Base-by-base conservation (phyloP, 257 asterid genomes). In the Phtheirospermum japonicum region DNA sequence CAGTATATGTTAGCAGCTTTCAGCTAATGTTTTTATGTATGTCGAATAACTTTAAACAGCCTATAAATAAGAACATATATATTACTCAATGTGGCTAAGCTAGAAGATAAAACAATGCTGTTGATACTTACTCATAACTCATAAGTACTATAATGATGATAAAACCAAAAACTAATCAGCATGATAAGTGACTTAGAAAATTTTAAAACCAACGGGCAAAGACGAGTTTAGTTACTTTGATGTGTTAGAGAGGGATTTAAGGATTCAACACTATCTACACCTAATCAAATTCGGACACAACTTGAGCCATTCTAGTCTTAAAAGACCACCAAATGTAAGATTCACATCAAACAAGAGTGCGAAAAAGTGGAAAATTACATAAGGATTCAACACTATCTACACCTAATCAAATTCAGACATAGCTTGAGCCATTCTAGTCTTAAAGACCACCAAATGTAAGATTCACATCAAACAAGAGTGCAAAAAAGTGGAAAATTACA, bases 171-270 rank as follows among this genome's bases (percentile, higher is more conserved):
- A 55, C 49, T 54, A 34, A 42, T 8, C 9, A 10, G 34, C 63
- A 54, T 1, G 70, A 0, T 61, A 46, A 30, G 34, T 39, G 57
- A 30, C 18, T 23, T 60, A 34, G 0, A 68, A 16, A 52, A 61
- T 20, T 33, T 45, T 18, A 45, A 30, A 39, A 43, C 16, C 40
- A 26, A 31, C 11, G 26, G 8, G 16, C 7, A 37, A 50, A 18
- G 11, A 40, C 59, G 11, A 48, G 34, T 49, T 20, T 52, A 13
- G 31, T 13, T 37, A 30, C n/a, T 9, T 17, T 30, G 23, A 37
- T 32, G 33, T 39, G 50, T 64, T 31, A 20, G 9, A 33, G 12
- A 18, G 4, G 48, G 58, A 23, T 18, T 20, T 52, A 14, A 33
- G 28, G 34, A 65, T 28, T 64, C 14, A 39, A 9, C 42, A 65